Evolutionary conservation across 2,329 filamentous ascomycete species (phyloP).

Genomic region (Curvularia lunata): DNA sequence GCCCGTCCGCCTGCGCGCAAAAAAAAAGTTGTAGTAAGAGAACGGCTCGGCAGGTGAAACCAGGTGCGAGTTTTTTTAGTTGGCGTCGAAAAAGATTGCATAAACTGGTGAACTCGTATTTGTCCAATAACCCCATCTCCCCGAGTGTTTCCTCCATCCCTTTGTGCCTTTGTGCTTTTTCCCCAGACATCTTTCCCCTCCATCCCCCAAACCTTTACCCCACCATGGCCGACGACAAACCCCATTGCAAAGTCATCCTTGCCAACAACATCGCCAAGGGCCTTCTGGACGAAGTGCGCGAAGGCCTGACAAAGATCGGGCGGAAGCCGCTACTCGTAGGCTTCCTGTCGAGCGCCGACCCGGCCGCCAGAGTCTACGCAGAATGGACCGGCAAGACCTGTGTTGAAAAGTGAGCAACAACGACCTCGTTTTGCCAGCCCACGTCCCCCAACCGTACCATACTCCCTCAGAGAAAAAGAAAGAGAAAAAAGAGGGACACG

Average conservation of each 20-base stretch:
- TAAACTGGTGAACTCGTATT: background rate
- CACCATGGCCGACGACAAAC: slow-evolving; percentile 48
- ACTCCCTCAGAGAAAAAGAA: background rate
- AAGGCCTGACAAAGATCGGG: slow-evolving; percentile 74
- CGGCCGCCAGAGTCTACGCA: slow-evolving; percentile 89
- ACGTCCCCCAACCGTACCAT: background rate
- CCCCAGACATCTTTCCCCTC: slow-evolving; percentile 1
- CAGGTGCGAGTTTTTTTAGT: background rate
- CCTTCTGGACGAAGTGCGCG: slow-evolving; percentile 77
- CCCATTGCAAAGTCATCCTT: slow-evolving; percentile 87
- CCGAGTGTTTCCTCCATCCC: background rate
- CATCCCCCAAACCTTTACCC: slow-evolving; percentile 15
- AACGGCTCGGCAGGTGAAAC: slow-evolving; percentile 7
- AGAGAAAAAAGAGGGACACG: background rate
- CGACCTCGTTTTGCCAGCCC: background rate
- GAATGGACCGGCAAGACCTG: slow-evolving; percentile 98
- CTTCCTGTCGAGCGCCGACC: slow-evolving; percentile 90
- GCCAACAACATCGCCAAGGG: slow-evolving; percentile 85
- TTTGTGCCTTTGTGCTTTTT: background rate
- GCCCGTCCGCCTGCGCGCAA: background rate
- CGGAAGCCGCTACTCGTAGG: slow-evolving; percentile 82
- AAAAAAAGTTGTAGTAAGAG: slow-evolving; percentile 20
- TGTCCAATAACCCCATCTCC: no score
- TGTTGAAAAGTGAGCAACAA: slow-evolving; percentile 79
- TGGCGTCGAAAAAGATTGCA: background rate